Evolutionary conservation across 2,329 filamentous ascomycete genomes (phyloP), one percentile per base, ranked within the genome.

Genomic region (Aspergillus candidus): DNA sequence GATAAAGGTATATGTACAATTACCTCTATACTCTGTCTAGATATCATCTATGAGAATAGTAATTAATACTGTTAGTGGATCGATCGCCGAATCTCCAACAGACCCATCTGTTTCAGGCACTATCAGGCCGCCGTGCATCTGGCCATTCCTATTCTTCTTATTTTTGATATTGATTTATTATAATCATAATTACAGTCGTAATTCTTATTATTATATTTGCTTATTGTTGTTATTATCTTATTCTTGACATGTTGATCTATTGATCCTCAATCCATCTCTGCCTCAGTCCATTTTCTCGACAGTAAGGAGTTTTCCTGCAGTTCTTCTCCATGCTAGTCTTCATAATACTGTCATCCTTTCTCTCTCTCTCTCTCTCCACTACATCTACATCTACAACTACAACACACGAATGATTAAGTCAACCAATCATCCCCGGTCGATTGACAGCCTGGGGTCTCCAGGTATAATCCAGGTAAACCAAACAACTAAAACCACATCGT

Each of bases 61-160:
- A 15, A 15, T 15, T 15, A 3, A 15, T 15, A 15, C 15, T 15
- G 15, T 3, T 15, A 15, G 15, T 15, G 15, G 15, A 15, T 15
- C 15, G 15, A 15, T 15, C 15, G 15, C 15, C 15, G 15, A 15
- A 15, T 15, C 15, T 15, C 15, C 15, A 48, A 31, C 27, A 18
- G 14, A 32, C 18, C 32, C 31, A 14, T 18, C 31, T 15, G 12
- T 32, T 38, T 55, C 54, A 57, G 51, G 54, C 54, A 53, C 50
- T 46, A 42, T 58, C 55, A 58, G 55, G 55, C 55, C 55, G 55
- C 54, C 44, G 48, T 58, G 54, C 55, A 51, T 52, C 36, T 32
- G 14, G 35, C 40, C 41, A 40, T 44, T 31, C 18, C 33, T 35
- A 18, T 34, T 36, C 7, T 37, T 13, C 11, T 32, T 15, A 17